Base-by-base conservation (phyloP, 257 asterid genomes). In the Nicotiana undulata region DNA sequence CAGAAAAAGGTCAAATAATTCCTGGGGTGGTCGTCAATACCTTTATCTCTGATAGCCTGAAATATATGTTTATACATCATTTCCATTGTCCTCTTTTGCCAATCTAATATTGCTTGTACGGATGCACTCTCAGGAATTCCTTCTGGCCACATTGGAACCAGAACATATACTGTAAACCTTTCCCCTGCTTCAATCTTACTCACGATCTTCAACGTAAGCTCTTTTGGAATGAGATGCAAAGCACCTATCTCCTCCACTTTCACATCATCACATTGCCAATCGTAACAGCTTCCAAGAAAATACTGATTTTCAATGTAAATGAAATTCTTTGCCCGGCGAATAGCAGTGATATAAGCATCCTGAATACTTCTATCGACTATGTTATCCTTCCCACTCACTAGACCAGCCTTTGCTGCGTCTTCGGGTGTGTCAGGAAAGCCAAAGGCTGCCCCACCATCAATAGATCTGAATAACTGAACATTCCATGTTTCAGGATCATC, bases 111-210 rank as follows among this genome's bases (percentile, higher is more conserved):
- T 11, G 98, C 97, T 84, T 94, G 97, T 64, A 92, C 98, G 1
- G 98, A 92, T 59, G 87, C 97, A 58, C 97, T 92, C 85, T 87
- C 97, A 1, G 98, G 98, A n/a, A 94, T 79, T 58, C 98, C 97
- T 87, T 94, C 97, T 0, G 98, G 98, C 97, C 98, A 94, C 98
- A 94, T 94, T 16, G 97, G 98, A 49, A 94, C 89, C 28, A 94
- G 89, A 26, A 90, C 63, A 22, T 94, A 94, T 37, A 89, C 94
- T 0, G 91, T 83, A 81, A 94, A 94, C 84, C 93, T 92, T 82
- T 94, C 97, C 10, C 97, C 95, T 0, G 97, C 94, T 86, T 92
- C 94, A 44, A 94, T 91, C 84, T 94, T 92, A 72, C 92, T 91
- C 29, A 88, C 89, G n/a, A 92, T 90, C 87, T 92, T 94, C 85